Conservation (phyloP, 208 protist species). For the Crithidia sp. region DNA sequence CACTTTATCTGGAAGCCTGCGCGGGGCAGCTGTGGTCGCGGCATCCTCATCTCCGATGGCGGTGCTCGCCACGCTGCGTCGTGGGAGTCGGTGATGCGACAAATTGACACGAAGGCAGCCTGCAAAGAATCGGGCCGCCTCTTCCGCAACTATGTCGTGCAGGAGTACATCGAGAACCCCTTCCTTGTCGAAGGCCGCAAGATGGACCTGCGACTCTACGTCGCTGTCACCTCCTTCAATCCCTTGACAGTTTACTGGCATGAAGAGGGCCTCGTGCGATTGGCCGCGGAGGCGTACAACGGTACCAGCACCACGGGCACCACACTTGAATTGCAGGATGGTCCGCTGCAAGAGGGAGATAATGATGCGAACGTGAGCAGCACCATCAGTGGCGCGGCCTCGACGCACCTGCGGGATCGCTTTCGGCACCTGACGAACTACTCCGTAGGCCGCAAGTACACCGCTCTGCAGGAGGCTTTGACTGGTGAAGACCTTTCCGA, state of each 20-base stretch:
- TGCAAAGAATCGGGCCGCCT: conserved; percentile 26
- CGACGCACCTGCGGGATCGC: conserved; percentile 25
- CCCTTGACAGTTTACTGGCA: conserved; percentile 90
- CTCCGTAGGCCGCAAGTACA: conserved; percentile 76
- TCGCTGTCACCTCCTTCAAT: conserved; percentile 91
- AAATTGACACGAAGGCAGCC: conserved; percentile 56
- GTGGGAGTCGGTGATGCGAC: conserved; percentile 58
- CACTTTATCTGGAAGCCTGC: conserved; percentile 93
- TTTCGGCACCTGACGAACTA: conserved; percentile 95
- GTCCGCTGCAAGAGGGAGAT: too few species aligned
- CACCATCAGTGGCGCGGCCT: too few species aligned
- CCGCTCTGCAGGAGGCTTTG: conserved; percentile 17
- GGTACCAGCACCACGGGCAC: not conserved
- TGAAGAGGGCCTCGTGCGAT: conserved; percentile 93
- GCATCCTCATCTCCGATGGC: conserved; percentile 77
- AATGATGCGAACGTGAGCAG: too few species aligned
- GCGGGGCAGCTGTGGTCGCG: conserved; percentile 88
- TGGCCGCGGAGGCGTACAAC: conserved; percentile 92
- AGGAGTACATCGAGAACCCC: conserved; percentile 94
- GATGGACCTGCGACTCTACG: conserved; percentile 96
- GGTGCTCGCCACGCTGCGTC: conserved; percentile 39
- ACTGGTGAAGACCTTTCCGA: not conserved
- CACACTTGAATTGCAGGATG: too few species aligned
- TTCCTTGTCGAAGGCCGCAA: conserved; percentile 94
- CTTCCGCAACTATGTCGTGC: conserved; percentile 85